Conservation (phyloP, 148 eudicot species). For the Rhododendron williamsianum region DNA sequence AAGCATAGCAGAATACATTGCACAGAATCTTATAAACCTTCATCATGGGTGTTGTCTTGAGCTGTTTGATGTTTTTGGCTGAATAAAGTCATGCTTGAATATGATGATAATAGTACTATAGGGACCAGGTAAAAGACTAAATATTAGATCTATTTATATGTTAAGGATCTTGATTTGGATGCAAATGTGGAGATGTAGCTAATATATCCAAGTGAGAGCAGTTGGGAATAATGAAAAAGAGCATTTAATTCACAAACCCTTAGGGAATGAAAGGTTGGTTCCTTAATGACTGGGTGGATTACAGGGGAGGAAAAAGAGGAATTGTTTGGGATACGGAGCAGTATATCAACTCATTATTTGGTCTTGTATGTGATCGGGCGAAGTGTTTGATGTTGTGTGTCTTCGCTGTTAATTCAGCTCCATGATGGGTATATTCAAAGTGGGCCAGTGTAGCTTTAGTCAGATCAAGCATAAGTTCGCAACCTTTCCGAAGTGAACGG, state of each 20-base stretch:
- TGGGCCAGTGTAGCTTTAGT: background rate
- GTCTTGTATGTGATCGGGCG: background rate
- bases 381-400: background rate
- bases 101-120: background rate
- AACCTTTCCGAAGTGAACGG: background rate
- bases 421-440: background rate
- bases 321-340: background rate
- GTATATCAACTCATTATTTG: background rate
- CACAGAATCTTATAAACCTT: background rate
- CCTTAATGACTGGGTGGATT: background rate
- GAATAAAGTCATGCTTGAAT: background rate
- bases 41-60: background rate
- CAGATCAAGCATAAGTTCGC: background rate
- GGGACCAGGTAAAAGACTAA: background rate
- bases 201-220: background rate
- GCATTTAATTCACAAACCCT: background rate
- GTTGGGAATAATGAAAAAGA: background rate
- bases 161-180: background rate
- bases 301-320: background rate
- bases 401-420: background rate
- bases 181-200: background rate
- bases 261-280: background rate
- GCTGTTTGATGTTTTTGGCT: slow-evolving; percentile 1
- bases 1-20: background rate
- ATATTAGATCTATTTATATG: background rate